Base-by-base conservation (phyloP, 164 flowering plant genomes). In the Vitis vinifera region DNA sequence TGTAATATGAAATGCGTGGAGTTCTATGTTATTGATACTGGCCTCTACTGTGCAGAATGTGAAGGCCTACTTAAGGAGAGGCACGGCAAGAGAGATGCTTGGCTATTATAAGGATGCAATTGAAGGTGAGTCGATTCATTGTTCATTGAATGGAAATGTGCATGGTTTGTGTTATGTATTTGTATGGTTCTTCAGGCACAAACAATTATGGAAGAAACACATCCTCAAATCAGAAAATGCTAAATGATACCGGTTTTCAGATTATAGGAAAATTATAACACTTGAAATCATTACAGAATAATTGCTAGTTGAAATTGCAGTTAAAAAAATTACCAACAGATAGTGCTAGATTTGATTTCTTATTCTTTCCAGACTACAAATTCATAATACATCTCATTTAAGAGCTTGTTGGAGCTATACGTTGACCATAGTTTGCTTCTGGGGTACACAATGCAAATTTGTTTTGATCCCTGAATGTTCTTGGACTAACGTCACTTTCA, bases 81-180 rank as follows among this genome's bases (percentile, higher is more conserved):
- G 97, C 60, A 95, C 99, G 59, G 94, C 99, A 48, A 76, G 97
- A 63, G 98, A 95, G 80, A 88, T 93, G 97, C 94, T 93, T 73
- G 98, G 98, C 49, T 90, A 84, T 76, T 89, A 86, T 67, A 91
- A 93, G 75, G 97, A 91, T 66, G 98, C 99, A 70, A 79, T 88
- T 73, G 97, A 93, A 78, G 99, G 99, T 91, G 51, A 76, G 71
- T 74, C 13, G 3, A 29, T 61, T 13, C 29, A n/a, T 37, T 52
- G 7, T 17, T 15, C 3, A 23, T 23, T 56, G 27, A 3, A 14
- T 37, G 27, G 1, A n/a, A 3, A 2, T 23, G 23, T 53, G 44
- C 6, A 7, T 11, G 14, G 57, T n/a, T 59, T 14, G 51, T 48
- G 13, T 44, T 44, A 3, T n/a, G 53, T 62, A 5, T 37, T 17